Evolutionary conservation across 2,329 filamentous ascomycete genomes (phyloP).

Genomic region (Microdochium bolleyi): DNA sequence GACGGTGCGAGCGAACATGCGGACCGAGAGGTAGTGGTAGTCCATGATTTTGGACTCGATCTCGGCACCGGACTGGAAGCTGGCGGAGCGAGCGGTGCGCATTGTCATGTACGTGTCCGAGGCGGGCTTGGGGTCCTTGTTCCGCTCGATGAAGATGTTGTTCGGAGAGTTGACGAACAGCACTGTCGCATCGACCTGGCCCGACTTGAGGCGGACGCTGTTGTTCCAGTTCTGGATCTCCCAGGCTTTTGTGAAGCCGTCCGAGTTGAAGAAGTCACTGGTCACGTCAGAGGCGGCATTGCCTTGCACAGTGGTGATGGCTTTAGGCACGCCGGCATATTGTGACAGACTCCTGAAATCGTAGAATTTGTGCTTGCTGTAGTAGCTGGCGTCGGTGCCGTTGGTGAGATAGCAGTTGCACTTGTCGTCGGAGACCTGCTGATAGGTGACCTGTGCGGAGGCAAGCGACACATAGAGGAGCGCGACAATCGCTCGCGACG

Average conservation of each 20-base stretch:
- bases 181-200: constrained; percentile 18
- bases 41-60: constrained; percentile 29
- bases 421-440: constrained; percentile 12
- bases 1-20: constrained; percentile 42
- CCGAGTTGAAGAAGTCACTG: constrained; percentile 20
- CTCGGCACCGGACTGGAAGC: constrained; percentile 40
- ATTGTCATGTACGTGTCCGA: constrained; percentile 38
- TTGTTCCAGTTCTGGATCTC: constrained; percentile 27
- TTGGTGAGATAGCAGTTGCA: constrained; percentile 43
- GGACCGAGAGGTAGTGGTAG: constrained; percentile 34
- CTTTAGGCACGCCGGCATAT: constrained; percentile 23
- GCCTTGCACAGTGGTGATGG: constrained; percentile 16
- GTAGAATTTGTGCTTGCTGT: constrained; percentile 37
- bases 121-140: constrained; percentile 20
- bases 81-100: constrained; percentile 32
- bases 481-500: constrained; percentile 7
- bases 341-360: constrained; percentile 36
- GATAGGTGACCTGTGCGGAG: constrained; percentile 8
- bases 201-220: constrained; percentile 11
- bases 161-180: constrained; percentile 29
- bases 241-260: constrained; percentile 22
- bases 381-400: constrained; percentile 32
- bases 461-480: constrained; percentile 7
- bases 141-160: constrained; percentile 37
- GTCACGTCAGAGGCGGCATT: constrained; percentile 18